Evolutionary conservation across 2,329 filamentous ascomycete species (phyloP).

Genomic region (Trichoderma atroviride): DNA sequence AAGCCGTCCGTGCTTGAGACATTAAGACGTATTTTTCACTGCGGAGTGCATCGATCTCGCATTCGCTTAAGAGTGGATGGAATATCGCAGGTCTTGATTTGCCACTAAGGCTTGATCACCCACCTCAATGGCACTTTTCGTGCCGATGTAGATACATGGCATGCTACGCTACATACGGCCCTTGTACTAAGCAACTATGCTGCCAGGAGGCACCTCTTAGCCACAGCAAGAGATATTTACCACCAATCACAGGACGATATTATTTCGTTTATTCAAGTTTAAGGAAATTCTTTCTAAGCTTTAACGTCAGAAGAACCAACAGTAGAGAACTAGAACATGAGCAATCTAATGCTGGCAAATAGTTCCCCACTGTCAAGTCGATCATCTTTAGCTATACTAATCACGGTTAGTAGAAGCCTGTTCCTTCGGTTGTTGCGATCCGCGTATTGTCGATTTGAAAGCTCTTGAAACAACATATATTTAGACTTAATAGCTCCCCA

Average conservation of each 20-base stretch:
- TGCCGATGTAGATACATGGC: background rate
- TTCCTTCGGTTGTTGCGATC: background rate
- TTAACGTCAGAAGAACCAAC: background rate
- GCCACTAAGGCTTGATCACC: background rate
- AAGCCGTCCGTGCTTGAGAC: background rate
- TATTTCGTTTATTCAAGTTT: background rate
- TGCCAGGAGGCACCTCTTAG: background rate
- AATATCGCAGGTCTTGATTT: background rate
- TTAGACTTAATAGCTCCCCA: background rate
- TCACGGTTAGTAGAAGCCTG: background rate
- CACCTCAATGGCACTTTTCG: background rate
- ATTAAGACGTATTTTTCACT: background rate
- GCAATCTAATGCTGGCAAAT: background rate
- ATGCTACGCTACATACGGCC: background rate
- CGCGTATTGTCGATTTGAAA: background rate
- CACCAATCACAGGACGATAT: background rate
- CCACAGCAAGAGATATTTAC: background rate
- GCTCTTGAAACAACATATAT: background rate
- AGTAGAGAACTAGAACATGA: background rate
- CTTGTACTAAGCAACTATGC: background rate
- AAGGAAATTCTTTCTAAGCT: background rate
- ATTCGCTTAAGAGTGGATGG: background rate
- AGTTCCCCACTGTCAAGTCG: background rate
- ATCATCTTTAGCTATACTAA: background rate
- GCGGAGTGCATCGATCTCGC: background rate